Conservation (phyloP, 1,284 basidiomycete species). For the Apiotrichum laibachii region DNA sequence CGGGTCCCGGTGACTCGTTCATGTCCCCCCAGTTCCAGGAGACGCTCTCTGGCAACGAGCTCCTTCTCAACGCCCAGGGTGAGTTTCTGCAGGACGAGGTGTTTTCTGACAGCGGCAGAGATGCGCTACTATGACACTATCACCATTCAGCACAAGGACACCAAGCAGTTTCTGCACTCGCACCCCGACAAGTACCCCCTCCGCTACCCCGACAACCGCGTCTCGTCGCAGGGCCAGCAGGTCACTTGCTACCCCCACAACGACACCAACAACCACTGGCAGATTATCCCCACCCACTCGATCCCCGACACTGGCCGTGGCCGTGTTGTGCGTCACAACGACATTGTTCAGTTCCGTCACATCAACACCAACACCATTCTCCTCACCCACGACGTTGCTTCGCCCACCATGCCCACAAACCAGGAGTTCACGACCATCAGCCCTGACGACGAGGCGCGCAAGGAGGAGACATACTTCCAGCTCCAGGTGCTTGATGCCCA, state of each 20-base stretch:
- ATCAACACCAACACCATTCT: constrained; percentile 78
- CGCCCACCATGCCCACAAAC: constrained; percentile 94
- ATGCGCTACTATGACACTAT: constrained; percentile 89
- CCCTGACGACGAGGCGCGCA: constrained; percentile 62
- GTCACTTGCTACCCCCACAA: constrained; percentile 86
- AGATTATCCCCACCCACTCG: constrained; percentile 87
- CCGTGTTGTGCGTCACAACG: constrained; percentile 81
- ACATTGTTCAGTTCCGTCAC: constrained; percentile 85
- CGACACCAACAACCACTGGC: constrained; percentile 88
- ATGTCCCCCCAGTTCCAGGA: constrained; percentile 99
- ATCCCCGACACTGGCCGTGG: constrained; percentile 84
- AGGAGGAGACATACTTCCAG: constrained; percentile 85
- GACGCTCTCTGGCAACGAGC: constrained; percentile 85
- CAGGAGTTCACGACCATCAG: constrained; percentile 94
- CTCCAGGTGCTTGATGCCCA: constrained; percentile 68
- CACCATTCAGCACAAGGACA: constrained; percentile 85
- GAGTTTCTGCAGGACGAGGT: neutral
- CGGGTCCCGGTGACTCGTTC: constrained; percentile 91
- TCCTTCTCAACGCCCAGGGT: constrained; percentile 88
- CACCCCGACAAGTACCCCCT: constrained; percentile 86
- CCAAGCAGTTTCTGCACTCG: constrained; percentile 90
- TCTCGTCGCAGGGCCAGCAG: constrained; percentile 95
- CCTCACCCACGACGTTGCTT: constrained; percentile 95
- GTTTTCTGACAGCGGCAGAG: constrained; percentile 58
- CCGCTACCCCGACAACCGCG: constrained; percentile 92